Base-by-base conservation (phyloP, 148 eudicot species). In the Pouteria glomerata region DNA sequence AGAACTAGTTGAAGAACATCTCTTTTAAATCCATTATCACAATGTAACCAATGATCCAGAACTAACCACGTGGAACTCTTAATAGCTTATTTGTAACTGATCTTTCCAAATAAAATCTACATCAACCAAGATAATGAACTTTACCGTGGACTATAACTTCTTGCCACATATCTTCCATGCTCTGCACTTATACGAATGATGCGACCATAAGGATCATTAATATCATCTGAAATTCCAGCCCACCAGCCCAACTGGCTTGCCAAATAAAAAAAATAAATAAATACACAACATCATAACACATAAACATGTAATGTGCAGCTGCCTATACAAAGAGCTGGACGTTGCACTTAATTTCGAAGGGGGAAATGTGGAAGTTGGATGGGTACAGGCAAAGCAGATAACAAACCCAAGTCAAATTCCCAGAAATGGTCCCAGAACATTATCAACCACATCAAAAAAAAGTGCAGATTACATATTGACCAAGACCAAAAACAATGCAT, bases 161-260 rank as follows among this genome's bases (percentile, higher is more conserved):
- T 85, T 35, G 99, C 99, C 56, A 96, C 82, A 63, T 92, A 96
- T 90, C 96, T 81, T 72, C 99, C 99, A 74, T 96, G 90, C 81
- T 96, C 99, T 53, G 99, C 95, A 76, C 87, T 96, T 78, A 96
- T 96, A 62, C 82, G 96, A 57, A 96, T 88, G 62, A 96, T 90
- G 61, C 87, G 87, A 59, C 99, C 99, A 81, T 92, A 83, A 48
- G 90, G 97, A 82, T 90, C 92, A 73, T 68, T 74, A 39, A 66
- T 69, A 80, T 88, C 89, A 73, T 87, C 87, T 66, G 97, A 86
- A 77, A 87, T 78, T 74, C 99, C 99, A 78, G 96, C 85, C 99
- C 99, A 96, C 99, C 99, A 96, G 79, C 99, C 99, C 64, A 96
- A 88, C 99, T 96, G 82, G 74, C 67, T 76, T 41, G 24, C 63